Percentiles rank a stretch among this genome's conserved stretches.
Conservation (phyloP, 2,329 filamentous ascomycete genomes). For the Penicillium sp. region DNA sequence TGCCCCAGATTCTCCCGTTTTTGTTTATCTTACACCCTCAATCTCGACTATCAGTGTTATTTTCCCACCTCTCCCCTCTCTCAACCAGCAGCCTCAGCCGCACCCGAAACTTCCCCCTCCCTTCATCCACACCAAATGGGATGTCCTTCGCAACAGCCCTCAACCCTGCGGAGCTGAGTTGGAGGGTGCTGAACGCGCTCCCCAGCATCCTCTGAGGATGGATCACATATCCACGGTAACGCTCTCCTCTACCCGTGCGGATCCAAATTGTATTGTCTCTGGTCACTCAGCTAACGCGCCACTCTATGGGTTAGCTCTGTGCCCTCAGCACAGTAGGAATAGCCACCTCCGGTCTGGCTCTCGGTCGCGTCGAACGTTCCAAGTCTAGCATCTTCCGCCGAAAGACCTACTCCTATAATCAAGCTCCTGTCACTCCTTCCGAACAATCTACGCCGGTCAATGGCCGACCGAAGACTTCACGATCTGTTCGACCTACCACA, state of each 20-base stretch:
- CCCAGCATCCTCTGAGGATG: constrained; percentile 39
- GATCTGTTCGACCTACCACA: constrained; percentile 23
- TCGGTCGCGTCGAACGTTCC: constrained; percentile 55
- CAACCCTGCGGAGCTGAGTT: constrained; percentile 39
- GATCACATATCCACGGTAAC: constrained; percentile 49
- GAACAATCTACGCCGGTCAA: constrained; percentile 20
- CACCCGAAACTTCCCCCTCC: not conserved
- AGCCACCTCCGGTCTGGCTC: constrained; percentile 61
- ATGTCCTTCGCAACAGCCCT: constrained; percentile 38
- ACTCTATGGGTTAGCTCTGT: constrained; percentile 55
- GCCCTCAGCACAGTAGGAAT: constrained; percentile 66
- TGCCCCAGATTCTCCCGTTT: not conserved
- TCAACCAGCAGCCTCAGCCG: constrained; percentile 2
- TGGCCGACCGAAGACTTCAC: constrained; percentile 27
- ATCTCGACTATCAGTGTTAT: constrained; percentile 2
- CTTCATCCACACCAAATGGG: constrained; percentile 34
- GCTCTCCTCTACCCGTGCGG: not conserved
- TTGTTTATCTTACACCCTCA: not conserved
- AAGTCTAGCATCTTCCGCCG: constrained; percentile 35
- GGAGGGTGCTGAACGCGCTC: constrained; percentile 37
- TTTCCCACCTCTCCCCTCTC: constrained; percentile 9
- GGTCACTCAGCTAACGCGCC: constrained; percentile 14
- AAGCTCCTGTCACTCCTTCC: constrained; percentile 22
- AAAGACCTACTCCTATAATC: constrained; percentile 31
- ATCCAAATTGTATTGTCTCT: not conserved